Base-by-base conservation (phyloP, 768 basidiomycete species). In the Hysterangium stoloniferum region DNA sequence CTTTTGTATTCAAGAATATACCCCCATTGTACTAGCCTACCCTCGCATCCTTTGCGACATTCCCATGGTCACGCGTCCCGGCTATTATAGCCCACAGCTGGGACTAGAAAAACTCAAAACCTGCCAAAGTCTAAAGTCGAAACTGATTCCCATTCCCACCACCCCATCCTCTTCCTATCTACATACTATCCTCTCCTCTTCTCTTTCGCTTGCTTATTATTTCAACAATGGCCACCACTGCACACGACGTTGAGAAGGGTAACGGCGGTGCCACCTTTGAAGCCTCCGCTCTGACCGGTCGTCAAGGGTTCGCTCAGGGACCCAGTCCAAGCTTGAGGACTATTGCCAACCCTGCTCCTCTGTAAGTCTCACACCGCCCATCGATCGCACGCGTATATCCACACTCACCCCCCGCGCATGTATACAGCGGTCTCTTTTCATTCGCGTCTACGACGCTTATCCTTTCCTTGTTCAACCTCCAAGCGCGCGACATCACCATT, bases 401-500 rank as follows among this genome's bases (percentile, higher is more conserved):
- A 22, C 22, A 33, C 40, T 42, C 25, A 22, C 36, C 20, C 13
- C 19, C 8, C 22, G 17, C 22, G 12, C 19, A 7, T 13, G 28
- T 33, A 45, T 33, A 1, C 59, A 86, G 85, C 27, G 88, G 89
- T 19, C 71, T 90, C 33, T 84, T 85, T 63, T 82, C 84, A 33
- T 91, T 91, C 68, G 87, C 89, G 17, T 83, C 84, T 3, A 88
- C 89, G 9, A 89, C 86, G 0, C 73, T 91, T 59, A 80, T 91
- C 48, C 70, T 89, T 29, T 89, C 86, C 4, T 55, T 90, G 55
- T 85, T 76, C 74, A 90, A 90, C 60, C 68, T 77, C 25, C 64
- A 72, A 15, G 73, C 76, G 1, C 74, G 80, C n/a, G 60, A 66
- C 20, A 70, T 89, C 55, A 54, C 59, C 15, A 58, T 61, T 4